phyloP scores from a whole-genome alignment of 352 stramenopile species.

The Phytophthora syringae region DNA sequence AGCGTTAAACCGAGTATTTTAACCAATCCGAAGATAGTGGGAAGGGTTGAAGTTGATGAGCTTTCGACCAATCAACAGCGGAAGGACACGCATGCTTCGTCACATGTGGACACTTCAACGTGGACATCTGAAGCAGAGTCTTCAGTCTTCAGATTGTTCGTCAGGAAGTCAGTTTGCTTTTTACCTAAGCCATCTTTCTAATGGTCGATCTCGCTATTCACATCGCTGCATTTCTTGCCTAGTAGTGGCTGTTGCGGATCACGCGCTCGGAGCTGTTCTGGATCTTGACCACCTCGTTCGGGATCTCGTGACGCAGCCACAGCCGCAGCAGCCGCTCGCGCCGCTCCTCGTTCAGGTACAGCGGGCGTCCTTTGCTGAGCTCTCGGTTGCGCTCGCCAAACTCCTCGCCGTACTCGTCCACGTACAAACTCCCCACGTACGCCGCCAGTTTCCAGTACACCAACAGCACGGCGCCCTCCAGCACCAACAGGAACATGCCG shows the following conservation, averaged over 20 bases:
- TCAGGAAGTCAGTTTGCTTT: too few species aligned
- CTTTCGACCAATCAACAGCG: neutral
- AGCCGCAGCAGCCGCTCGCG: conserved; percentile 75
- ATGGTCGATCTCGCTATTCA: conserved; percentile 18
- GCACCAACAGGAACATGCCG: conserved; percentile 83
- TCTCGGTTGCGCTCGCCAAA: conserved; percentile 87
- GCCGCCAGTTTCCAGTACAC: conserved; percentile 89
- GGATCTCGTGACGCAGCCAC: conserved; percentile 84
- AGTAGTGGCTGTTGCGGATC: conserved; percentile 90
- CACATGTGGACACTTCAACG: conserved; percentile 19
- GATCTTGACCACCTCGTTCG: conserved; percentile 88
- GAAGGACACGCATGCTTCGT: conserved; percentile 1
- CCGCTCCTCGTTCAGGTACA: conserved; percentile 81
- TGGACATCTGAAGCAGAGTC: conserved; percentile 1
- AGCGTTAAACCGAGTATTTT: conserved; percentile 11
- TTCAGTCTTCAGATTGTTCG: conserved; percentile 16
- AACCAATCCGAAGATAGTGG: neutral
- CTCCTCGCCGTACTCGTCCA: conserved; percentile 90
- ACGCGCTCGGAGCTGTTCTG: conserved; percentile 90
- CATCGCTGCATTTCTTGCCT: conserved; percentile 21
- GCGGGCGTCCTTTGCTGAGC: conserved; percentile 78
- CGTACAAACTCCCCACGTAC: conserved; percentile 84
- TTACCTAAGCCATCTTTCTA: neutral
- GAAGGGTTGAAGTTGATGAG: conserved; percentile 7
- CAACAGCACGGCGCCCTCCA: conserved; percentile 85